Evolutionary conservation across 768 basidiomycete species (phyloP), one percentile per base, ranked within the genome.

Genomic region (Naganishia vishniacii): DNA sequence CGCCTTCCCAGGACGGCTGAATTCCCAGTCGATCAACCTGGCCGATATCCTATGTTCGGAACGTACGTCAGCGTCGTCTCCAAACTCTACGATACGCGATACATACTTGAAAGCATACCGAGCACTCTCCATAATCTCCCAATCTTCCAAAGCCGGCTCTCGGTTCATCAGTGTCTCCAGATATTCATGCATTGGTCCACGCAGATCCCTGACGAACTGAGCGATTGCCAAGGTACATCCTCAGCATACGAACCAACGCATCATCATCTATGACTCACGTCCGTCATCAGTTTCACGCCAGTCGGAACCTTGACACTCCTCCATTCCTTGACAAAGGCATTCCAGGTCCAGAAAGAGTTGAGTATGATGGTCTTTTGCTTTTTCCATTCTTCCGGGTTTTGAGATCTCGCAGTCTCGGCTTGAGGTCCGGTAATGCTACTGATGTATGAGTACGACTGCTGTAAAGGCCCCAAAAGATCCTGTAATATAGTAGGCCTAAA

Each of bases 301-400:
- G 66, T 66, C 0, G 75, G 62, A 8, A 76, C 49, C 58, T 75
- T 75, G n/a, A 77, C 73, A 9, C 68, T 70, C 7, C 73, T 61
- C 73, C 72, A 75, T 61, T 77, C 75, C 53, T 75, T 75, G 25
- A 75, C 73, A 15, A 77, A 64, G 12, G 74, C 74, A 49, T 75
- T 77, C 71, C 75, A 72, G 13, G 73, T 74, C 75, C 75, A 77
- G 1, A 75, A 41, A 5, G 70, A 71, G 59, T 77, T 77, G 31
- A 75, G 59, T 1, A 77, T 69, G 20, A 74, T 65, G 0, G 71
- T 73, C 37, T 67, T 67, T 41, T 63, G 65, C 41, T 46, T 61
- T 26, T 59, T 48, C 49, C 65, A 48, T 37, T 67, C 65, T 2
- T 29, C 41, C 20, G 40, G 37, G 32, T 59, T 48, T 18, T 29